Conservation (phyloP, 495 filamentous ascomycete genomes). For the Xylaria longipes region DNA sequence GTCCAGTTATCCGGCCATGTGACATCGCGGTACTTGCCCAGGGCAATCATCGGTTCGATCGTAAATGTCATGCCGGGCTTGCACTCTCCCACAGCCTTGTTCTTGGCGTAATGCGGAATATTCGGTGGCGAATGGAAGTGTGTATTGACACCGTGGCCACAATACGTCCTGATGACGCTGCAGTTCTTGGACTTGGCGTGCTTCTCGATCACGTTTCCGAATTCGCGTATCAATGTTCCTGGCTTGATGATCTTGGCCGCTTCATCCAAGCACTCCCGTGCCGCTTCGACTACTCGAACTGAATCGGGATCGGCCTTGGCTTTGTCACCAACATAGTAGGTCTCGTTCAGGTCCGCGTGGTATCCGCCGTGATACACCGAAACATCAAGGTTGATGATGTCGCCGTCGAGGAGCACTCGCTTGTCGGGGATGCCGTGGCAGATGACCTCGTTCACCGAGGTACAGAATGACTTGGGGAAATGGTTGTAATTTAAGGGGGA, state of each 20-base stretch:
- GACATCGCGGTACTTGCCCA: constrained; percentile 79
- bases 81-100: constrained; percentile 86
- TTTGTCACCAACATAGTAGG: constrained; percentile 85
- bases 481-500: constrained; percentile 95
- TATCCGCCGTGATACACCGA: constrained; percentile 86
- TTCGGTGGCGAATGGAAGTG: constrained; percentile 86
- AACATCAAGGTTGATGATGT: constrained; percentile 90
- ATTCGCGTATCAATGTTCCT: constrained; percentile 83
- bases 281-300: constrained; percentile 83
- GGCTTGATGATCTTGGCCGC: constrained; percentile 87
- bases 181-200: constrained; percentile 79
- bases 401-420: constrained; percentile 77
- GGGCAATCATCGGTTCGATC: constrained; percentile 90
- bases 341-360: constrained; percentile 91
- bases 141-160: constrained; percentile 85
- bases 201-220: constrained; percentile 84
- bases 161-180: constrained; percentile 88
- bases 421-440: constrained; percentile 92
- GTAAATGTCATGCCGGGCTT: constrained; percentile 94
- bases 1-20: constrained; percentile 96
- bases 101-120: constrained; percentile 87
- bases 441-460: constrained; percentile 94
- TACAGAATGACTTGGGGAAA: constrained; percentile 98
- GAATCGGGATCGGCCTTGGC: constrained; percentile 75
- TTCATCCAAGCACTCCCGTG: constrained; percentile 80